phyloP scores from a whole-genome alignment of 176 grass and related monocot genomes.

The Zoysia pacifica region DNA sequence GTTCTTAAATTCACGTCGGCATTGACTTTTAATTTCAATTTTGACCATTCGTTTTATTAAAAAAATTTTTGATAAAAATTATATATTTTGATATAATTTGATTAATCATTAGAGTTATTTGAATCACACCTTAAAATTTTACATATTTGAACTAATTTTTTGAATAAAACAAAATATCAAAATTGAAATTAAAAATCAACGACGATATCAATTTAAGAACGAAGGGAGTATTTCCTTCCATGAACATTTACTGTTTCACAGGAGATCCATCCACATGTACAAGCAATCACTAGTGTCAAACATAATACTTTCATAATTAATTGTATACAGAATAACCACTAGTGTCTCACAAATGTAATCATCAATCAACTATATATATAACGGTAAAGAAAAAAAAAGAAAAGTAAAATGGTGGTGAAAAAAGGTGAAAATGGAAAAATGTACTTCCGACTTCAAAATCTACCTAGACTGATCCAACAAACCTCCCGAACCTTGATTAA shows the following conservation, averaged over 20 bases:
- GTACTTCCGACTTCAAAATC: slow-evolving; percentile 4
- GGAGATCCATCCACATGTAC: slow-evolving; percentile 11
- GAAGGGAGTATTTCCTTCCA: no score
- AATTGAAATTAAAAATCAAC: no score
- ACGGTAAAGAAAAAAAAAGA: slow-evolving; percentile 7
- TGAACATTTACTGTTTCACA: not conserved
- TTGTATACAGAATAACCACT: slow-evolving; percentile 38
- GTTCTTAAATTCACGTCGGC: no score
- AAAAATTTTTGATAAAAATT: no score
- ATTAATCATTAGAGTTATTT: no score
- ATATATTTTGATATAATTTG: no score
- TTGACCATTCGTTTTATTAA: no score
- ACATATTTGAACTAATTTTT: no score
- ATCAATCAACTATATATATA: slow-evolving; percentile 22
- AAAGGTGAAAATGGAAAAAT: not conserved
- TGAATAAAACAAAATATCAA: no score
- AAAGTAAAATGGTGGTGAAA: not conserved
- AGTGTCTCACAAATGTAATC: slow-evolving; percentile 43
- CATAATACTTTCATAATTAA: slow-evolving; percentile 29
- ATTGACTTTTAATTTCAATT: no score
- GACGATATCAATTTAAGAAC: no score
- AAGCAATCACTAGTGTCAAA: not conserved
- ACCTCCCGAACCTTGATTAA: not conserved
- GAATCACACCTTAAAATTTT: no score
- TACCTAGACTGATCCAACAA: slow-evolving; percentile 24